Evolutionary conservation across 768 basidiomycete genomes (phyloP).

Genomic region (Clitopilus hobsonii): DNA sequence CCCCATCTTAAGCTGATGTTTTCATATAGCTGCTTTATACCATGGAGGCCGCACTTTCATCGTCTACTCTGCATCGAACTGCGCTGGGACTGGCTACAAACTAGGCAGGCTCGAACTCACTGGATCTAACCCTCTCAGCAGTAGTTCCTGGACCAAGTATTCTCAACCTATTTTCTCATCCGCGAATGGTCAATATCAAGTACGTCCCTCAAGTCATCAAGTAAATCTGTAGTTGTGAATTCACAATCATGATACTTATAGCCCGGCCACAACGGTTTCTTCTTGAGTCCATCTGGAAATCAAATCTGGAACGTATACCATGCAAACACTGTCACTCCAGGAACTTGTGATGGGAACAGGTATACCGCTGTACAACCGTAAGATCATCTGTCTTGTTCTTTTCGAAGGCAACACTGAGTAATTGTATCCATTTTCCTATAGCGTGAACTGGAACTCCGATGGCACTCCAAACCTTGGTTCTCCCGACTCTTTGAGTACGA

Average conservation of each 20-base stretch:
- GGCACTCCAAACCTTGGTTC: constrained; percentile 17
- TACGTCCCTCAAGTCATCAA: background rate
- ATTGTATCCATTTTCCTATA: background rate
- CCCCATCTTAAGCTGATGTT: background rate
- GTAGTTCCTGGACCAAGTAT: constrained; percentile 26
- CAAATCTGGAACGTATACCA: constrained; percentile 21
- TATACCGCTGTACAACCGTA: constrained; percentile 21
- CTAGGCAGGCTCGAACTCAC: constrained; percentile 25
- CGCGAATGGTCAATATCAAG: constrained; percentile 18
- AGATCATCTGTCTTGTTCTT: background rate
- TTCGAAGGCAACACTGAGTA: background rate
- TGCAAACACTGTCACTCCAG: constrained; percentile 16
- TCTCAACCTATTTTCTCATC: constrained; percentile 21
- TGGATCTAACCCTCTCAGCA: constrained; percentile 24
- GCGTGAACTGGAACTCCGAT: constrained; percentile 17
- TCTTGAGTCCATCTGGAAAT: constrained; percentile 22
- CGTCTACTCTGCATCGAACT: constrained; percentile 25
- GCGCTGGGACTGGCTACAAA: constrained; percentile 25
- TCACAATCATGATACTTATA: constrained; percentile 3
- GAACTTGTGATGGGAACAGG: constrained; percentile 20
- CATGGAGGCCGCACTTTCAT: constrained; percentile 26
- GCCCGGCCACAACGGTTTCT: constrained; percentile 33
- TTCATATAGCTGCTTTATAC: constrained; percentile 18
- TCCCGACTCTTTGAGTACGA: constrained; percentile 11
- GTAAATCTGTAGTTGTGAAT: background rate